Conservation (phyloP, 2,329 filamentous ascomycete genomes). For the Neofusicoccum umdonicola region DNA sequence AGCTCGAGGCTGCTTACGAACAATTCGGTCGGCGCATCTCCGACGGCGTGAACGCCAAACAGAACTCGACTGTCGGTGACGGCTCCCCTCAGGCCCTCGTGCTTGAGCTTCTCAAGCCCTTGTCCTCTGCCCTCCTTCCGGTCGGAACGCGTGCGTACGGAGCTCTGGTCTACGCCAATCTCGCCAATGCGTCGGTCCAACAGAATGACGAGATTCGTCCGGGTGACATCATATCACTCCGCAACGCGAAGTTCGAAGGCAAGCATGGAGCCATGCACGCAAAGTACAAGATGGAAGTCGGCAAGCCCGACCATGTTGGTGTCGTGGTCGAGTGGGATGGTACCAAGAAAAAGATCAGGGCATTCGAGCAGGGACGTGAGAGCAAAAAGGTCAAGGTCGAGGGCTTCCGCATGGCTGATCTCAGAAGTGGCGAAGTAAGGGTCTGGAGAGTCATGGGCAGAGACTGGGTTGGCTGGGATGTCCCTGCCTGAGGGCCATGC, state of each 20-base stretch:
- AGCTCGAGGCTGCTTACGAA: constrained; percentile 82
- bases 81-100: constrained; percentile 76
- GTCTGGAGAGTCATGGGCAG: constrained; percentile 95
- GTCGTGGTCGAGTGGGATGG: constrained; percentile 97
- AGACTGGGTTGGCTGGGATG: constrained; percentile 84
- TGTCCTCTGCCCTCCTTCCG: constrained; percentile 72
- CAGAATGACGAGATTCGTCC: constrained; percentile 90
- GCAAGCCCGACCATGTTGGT: constrained; percentile 83
- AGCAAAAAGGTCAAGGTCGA: constrained; percentile 91
- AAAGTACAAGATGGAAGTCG: constrained; percentile 86
- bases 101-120: constrained; percentile 72
- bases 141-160: constrained; percentile 89
- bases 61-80: constrained; percentile 79
- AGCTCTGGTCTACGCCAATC: constrained; percentile 87
- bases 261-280: constrained; percentile 94
- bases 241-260: constrained; percentile 91
- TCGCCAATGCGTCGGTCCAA: constrained; percentile 88
- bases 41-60: constrained; percentile 66
- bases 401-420: constrained; percentile 89
- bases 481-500: neutral
- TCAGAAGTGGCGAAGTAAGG: constrained; percentile 91
- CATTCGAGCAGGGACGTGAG: constrained; percentile 93
- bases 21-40: constrained; percentile 77
- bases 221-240: constrained; percentile 88
- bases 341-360: constrained; percentile 94